Percentiles rank a stretch among this genome's conserved stretches.
phyloP scores from a whole-genome alignment of 352 stramenopile species.

The Globisporangium ultimum region DNA sequence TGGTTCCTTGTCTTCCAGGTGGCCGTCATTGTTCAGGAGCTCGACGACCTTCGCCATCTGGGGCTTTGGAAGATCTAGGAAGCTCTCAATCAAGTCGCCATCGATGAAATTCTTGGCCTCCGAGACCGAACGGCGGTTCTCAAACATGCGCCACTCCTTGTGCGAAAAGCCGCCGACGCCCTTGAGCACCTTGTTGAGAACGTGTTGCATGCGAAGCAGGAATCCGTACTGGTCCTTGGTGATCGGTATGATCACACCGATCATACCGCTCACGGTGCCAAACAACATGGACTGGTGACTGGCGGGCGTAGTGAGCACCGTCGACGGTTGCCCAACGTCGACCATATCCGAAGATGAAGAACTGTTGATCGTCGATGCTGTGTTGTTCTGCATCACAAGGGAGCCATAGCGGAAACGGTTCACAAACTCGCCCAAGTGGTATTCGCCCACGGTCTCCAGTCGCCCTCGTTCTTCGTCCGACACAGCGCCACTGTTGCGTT shows the following conservation, averaged over 20 bases:
- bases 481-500: constrained; percentile 89
- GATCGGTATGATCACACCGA: constrained; percentile 92
- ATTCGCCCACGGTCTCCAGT: constrained; percentile 92
- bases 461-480: constrained; percentile 92
- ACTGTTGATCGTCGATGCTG: neutral
- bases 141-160: constrained; percentile 92
- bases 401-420: constrained; percentile 95
- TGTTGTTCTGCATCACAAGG: constrained; percentile 92
- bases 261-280: constrained; percentile 95
- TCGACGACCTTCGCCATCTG: constrained; percentile 91
- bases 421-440: constrained; percentile 94
- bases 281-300: constrained; percentile 86
- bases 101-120: constrained; percentile 94
- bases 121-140: constrained; percentile 80
- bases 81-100: constrained; percentile 94
- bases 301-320: neutral
- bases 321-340: constrained; percentile 28
- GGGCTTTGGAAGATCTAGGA: constrained; percentile 90
- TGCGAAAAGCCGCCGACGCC: constrained; percentile 92
- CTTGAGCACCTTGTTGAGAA: constrained; percentile 87
- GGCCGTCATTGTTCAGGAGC: constrained; percentile 88
- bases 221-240: constrained; percentile 91
- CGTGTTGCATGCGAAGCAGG: constrained; percentile 86
- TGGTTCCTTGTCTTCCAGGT: constrained; percentile 56
- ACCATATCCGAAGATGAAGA: constrained; percentile 41